Conservation (phyloP, 2,329 filamentous ascomycete species). For the Alternaria sp. region DNA sequence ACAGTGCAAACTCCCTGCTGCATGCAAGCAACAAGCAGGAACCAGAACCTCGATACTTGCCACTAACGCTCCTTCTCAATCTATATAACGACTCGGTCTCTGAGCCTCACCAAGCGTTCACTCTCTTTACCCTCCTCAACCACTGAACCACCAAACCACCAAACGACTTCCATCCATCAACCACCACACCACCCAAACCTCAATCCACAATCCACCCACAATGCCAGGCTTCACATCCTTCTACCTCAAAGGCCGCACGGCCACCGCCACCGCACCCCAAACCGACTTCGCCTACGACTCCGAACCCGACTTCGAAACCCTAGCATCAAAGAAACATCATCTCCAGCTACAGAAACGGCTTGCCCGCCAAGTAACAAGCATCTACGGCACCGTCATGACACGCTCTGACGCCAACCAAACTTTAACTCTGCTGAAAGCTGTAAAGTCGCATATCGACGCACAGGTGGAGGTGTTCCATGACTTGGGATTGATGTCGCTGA, state of each 20-base stretch:
- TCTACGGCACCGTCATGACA: neutral
- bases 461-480: neutral
- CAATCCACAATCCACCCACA: neutral
- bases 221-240: conserved; percentile 8
- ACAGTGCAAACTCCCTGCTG: neutral
- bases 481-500: neutral
- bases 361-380: neutral
- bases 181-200: neutral
- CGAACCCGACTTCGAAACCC: neutral
- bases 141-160: neutral
- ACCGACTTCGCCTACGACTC: neutral
- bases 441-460: neutral
- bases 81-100: neutral
- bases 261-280: neutral
- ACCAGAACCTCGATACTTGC: neutral
- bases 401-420: neutral
- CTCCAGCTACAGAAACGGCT: neutral
- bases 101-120: neutral
- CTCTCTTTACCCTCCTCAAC: neutral
- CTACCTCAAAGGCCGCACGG: neutral
- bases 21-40: neutral
- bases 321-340: neutral
- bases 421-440: neutral
- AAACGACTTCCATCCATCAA: neutral
- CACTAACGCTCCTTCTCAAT: neutral